Base-by-base conservation (phyloP, 306 rosid species). In the Vigna hirtella region DNA sequence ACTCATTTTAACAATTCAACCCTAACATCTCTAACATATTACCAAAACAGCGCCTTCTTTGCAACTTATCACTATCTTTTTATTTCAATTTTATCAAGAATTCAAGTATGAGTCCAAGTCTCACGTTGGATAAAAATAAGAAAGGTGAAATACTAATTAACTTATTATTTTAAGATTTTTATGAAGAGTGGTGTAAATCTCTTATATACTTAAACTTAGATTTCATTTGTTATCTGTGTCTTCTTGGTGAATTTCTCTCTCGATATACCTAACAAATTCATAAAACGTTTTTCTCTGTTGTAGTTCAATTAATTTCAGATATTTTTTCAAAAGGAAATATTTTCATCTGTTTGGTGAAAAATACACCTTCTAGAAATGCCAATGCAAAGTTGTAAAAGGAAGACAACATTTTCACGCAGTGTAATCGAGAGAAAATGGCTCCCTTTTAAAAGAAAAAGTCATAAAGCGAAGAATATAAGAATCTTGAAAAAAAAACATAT, bases 91-190 rank as follows among this genome's bases (percentile, higher is more conserved):
- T 20, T 20, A 0, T 20, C 0, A 1, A 1, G 1, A 20, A 20
- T 20, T 0, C 0, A 20, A 0, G 1, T 0, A 0, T 20, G 22
- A 20, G 20, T 0, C 1, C 1, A 20, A 20, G 0, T 20, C 0
- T 0, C 0, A 20, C 20, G 0, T 20, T 20, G 20, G 0, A 20
- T 20, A 20, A 20, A 20, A 20, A 20, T 20, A 1, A 20, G 1
- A 20, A 20, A 20, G 22, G 1, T 20, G 22, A 20, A 20, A 20
- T 20, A 20, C 0, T 20, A 0, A 20, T 20, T 20, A 20, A 20
- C 0, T 0, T 0, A 20, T 20, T 20, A 20, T 20, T 1, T 1
- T 0, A 20, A 20, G 22, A 0, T 20, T 20, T 20, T 20, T 20
- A 1, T 1, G 0, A 20, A 20, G 0, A 20, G 0, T 20, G 0